Base-by-base conservation (phyloP, 805 yeast genomes). In the Lachancea thermotolerans region DNA sequence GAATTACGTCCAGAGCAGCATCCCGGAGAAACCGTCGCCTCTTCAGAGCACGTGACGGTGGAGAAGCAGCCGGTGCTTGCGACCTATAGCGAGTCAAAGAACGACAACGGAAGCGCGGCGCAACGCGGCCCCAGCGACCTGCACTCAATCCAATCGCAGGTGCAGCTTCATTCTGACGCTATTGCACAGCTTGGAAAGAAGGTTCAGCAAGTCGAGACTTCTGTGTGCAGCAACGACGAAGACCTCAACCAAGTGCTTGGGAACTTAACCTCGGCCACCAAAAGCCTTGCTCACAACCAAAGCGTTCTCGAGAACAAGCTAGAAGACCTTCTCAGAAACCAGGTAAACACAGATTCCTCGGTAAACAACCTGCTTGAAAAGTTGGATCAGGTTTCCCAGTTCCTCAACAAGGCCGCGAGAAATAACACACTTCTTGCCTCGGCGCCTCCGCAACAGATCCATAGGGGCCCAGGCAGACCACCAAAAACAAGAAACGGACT, bases 391-490 rank as follows among this genome's bases (percentile, higher is more conserved):
- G 46, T 43, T 10, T 40, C 32, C 17, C 41, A 37, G 28, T 41
- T 47, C 28, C 32, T 47, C 34, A 46, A 41, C 31, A 45, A 41
- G 17, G 39, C 47, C 38, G 45, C 35, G 25, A 46, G 16, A 38
- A 36, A 38, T n/a, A 37, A 46, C 37, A 34, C 38, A 12, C 25
- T 42, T 33, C 30, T 32, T 3, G 21, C 35, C 17, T 35, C 42
- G 9, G 30, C 44, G 10, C 39, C 37, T 10, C 32, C 42, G 3
- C 46, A 45, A 16, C 41, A 51, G 5, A 46, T 47, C 9, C 55
- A 53, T 15, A 55, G 67, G 43, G 66, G 67, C 4, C 67, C 67
- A 7, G 67, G 67, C 7, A 55, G 67, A 42, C 67, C 67, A 6
- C 48, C 49, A 11, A 44, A 49, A 35, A 49, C 40, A 28, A 32